phyloP scores from a whole-genome alignment of 2,329 filamentous ascomycete genomes.

The Tolypocladium album region DNA sequence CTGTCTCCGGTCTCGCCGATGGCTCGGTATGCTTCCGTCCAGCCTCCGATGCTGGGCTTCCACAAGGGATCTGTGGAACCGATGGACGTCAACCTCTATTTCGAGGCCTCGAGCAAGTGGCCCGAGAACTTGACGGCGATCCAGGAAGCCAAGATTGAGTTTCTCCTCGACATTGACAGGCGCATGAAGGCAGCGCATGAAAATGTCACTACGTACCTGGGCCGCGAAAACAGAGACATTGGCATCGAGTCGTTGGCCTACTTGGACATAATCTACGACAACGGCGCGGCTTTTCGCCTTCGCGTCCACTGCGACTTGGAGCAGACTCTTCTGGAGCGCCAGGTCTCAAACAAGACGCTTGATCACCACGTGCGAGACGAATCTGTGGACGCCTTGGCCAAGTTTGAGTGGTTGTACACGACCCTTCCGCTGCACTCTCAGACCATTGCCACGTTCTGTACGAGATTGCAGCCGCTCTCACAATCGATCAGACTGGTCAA shows the following conservation, averaged over 20 bases:
- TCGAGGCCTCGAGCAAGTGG: constrained; percentile 89
- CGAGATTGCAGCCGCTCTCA: constrained; percentile 68
- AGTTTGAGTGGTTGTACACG: constrained; percentile 60
- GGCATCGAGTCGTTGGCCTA: constrained; percentile 68
- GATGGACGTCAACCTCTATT: constrained; percentile 75
- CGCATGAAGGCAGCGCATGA: constrained; percentile 53
- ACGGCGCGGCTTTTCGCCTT: constrained; percentile 66
- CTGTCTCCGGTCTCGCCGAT: constrained; percentile 62
- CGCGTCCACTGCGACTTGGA: constrained; percentile 87
- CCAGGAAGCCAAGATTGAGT: constrained; percentile 87
- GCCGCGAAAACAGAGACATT: constrained; percentile 64
- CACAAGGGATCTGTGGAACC: constrained; percentile 37
- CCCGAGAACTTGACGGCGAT: constrained; percentile 86
- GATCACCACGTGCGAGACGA: constrained; percentile 57
- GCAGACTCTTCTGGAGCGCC: constrained; percentile 67
- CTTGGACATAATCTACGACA: constrained; percentile 68
- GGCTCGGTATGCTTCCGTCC: constrained; percentile 61
- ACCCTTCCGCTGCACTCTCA: constrained; percentile 72
- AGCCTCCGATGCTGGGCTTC: constrained; percentile 27
- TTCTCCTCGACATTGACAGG: constrained; percentile 66
- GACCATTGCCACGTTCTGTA: constrained; percentile 69
- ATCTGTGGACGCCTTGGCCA: constrained; percentile 56
- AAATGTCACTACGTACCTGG: constrained; percentile 56
- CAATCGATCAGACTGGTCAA: constrained; percentile 77
- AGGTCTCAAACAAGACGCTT: constrained; percentile 61